Percentiles rank a stretch among this genome's conserved stretches.
These are phyloP conservation scores for Aspergillus kassunensis DNA, from an alignment of 495 filamentous ascomycete species.

Conservation along the genomic window DNA sequence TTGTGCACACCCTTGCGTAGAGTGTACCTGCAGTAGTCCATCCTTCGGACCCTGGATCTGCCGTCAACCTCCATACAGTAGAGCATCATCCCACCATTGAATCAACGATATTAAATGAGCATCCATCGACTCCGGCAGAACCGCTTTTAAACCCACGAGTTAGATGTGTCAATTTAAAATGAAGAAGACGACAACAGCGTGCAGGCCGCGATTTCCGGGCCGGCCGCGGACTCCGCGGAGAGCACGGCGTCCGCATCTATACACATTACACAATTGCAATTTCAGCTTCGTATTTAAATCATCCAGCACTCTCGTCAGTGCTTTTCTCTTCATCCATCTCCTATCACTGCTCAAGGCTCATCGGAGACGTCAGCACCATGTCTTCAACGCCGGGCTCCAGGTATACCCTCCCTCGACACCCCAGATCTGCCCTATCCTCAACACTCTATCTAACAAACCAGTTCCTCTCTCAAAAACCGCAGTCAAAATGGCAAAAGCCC, in stretches of 20 bases:
- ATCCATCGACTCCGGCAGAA: too few relatives aligned
- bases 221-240: conserved; percentile 18
- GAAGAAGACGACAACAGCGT: not conserved
- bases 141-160: too few relatives aligned
- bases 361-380: not conserved
- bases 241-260: conserved; percentile 7
- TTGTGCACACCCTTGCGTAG: too few relatives aligned
- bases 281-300: not conserved
- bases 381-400: not conserved
- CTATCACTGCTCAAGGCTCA: not conserved
- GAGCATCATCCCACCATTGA: not conserved
- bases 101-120: too few relatives aligned
- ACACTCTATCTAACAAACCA: not conserved
- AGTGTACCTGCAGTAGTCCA: too few relatives aligned
- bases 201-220: conserved; percentile 4
- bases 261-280: not conserved
- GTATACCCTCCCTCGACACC: too few relatives aligned
- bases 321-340: too few relatives aligned
- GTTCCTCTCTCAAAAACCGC: not conserved
- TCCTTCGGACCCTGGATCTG: too few relatives aligned
- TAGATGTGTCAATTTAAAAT: too few relatives aligned
- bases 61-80: too few relatives aligned
- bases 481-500: not conserved
- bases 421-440: not conserved
- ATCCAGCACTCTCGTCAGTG: too few relatives aligned